These are phyloP conservation scores for Acacia confusa DNA, from an alignment of 306 rosid genomes.

Conservation along the genomic window DNA sequence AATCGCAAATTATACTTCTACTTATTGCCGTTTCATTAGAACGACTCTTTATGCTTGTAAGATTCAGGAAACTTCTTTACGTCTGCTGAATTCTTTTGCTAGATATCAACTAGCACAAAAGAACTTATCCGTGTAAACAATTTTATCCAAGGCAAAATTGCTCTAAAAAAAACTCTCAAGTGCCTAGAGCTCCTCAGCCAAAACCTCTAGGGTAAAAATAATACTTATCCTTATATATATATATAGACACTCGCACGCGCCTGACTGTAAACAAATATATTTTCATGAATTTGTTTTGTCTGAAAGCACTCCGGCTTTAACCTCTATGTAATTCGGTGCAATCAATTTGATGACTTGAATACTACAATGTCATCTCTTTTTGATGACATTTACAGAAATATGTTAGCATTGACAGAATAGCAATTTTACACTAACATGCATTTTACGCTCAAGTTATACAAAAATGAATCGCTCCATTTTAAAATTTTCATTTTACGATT, in stretches of 20 bases:
- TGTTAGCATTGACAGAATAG: background rate
- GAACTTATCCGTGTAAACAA: background rate
- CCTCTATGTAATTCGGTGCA: background rate
- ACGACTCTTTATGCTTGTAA: background rate
- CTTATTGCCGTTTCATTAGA: constrained; percentile 1
- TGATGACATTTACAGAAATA: background rate
- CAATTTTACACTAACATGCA: background rate
- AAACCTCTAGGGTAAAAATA: too few relatives aligned
- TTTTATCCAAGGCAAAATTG: too few relatives aligned
- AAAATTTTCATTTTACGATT: background rate
- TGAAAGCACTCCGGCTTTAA: background rate
- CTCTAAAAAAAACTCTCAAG: too few relatives aligned
- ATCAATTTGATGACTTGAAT: background rate
- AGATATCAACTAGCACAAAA: background rate
- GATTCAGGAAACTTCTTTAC: background rate
- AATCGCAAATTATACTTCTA: background rate
- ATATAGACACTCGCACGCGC: background rate
- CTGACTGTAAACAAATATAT: background rate
- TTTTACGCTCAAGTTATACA: background rate
- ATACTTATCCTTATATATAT: too few relatives aligned
- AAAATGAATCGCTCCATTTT: background rate
- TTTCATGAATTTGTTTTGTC: background rate
- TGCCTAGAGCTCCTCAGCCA: too few relatives aligned
- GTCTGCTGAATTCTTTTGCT: background rate
- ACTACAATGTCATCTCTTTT: background rate